Percentiles rank a stretch among this genome's conserved stretches.
These are phyloP conservation scores for Staphylotrichum longicolle DNA, from an alignment of 495 filamentous ascomycete species.

Conservation along the genomic window DNA sequence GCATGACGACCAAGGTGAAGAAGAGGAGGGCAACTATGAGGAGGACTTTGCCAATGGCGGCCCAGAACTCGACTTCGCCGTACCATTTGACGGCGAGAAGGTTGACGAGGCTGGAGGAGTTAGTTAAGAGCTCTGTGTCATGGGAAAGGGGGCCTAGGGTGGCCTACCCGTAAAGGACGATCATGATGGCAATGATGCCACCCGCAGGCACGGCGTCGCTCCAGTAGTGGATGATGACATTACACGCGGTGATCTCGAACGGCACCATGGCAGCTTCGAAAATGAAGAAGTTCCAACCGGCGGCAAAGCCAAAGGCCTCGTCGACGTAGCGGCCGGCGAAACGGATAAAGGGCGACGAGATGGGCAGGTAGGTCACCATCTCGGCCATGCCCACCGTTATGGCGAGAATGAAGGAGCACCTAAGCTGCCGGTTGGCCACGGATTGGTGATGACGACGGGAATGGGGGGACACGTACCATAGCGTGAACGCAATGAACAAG, in stretches of 20 bases:
- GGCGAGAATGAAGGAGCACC: slow-evolving; percentile 66
- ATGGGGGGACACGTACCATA: slow-evolving; percentile 49
- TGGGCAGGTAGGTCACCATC: slow-evolving; percentile 79
- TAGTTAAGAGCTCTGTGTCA: neutral
- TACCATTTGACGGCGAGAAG: slow-evolving; percentile 63
- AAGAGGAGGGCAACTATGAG: slow-evolving; percentile 65
- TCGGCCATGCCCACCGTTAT: slow-evolving; percentile 71
- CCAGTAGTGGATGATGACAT: slow-evolving; percentile 69
- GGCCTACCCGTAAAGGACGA: slow-evolving; percentile 59
- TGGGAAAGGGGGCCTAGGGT: slow-evolving; percentile 16
- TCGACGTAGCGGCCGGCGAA: slow-evolving; percentile 80
- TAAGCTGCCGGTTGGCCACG: neutral
- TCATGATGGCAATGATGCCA: slow-evolving; percentile 60
- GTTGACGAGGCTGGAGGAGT: slow-evolving; percentile 51
- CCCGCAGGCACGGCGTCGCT: slow-evolving; percentile 59
- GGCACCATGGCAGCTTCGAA: slow-evolving; percentile 66
- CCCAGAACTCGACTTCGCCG: slow-evolving; percentile 59
- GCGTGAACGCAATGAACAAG: slow-evolving; percentile 72
- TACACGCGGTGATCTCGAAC: slow-evolving; percentile 69
- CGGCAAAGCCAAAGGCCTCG: slow-evolving; percentile 64
- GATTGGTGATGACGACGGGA: neutral
- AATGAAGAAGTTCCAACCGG: slow-evolving; percentile 75
- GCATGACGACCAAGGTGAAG: slow-evolving; percentile 73
- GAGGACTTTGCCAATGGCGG: slow-evolving; percentile 64
- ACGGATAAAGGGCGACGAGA: slow-evolving; percentile 78